phyloP scores from a whole-genome alignment of 257 asterid genomes.

The Solanum etuberosum region DNA sequence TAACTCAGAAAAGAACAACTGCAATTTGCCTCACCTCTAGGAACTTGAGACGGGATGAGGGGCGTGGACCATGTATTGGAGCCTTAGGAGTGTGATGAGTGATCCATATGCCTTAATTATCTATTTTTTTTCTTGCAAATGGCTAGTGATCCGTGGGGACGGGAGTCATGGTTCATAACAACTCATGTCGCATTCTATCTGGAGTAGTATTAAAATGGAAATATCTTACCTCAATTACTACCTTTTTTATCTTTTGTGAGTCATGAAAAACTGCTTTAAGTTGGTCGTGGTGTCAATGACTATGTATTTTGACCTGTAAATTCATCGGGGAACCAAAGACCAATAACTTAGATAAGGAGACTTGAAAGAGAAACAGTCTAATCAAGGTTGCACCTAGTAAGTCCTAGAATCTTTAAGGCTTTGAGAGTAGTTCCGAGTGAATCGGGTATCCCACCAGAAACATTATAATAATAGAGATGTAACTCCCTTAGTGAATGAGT shows the following conservation, averaged over 20 bases:
- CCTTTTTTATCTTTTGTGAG: too few species aligned
- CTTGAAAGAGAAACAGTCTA: too few species aligned
- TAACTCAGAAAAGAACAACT: too few species aligned
- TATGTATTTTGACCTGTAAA: too few species aligned
- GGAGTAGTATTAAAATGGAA: conserved; percentile 38
- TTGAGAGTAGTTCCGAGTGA: neutral
- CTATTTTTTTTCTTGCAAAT: conserved; percentile 60
- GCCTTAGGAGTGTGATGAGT: conserved; percentile 57
- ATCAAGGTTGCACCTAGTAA: too few species aligned
- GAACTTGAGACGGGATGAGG: conserved; percentile 63
- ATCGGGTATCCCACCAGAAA: neutral
- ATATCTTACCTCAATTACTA: too few species aligned
- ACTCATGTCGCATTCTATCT: conserved; percentile 83
- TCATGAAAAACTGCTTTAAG: too few species aligned
- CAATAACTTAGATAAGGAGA: too few species aligned
- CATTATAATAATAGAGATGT: neutral
- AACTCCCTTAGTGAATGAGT: neutral
- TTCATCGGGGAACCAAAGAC: too few species aligned
- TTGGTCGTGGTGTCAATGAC: too few species aligned
- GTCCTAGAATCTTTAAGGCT: too few species aligned
- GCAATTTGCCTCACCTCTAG: too few species aligned
- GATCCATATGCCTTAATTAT: conserved; percentile 16
- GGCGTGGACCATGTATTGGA: conserved; percentile 81
- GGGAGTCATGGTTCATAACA: conserved; percentile 80
- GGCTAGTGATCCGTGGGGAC: conserved; percentile 86